These are phyloP conservation scores for Phoenix dactylifera DNA, from an alignment of 176 grass and related monocot genomes.

Conservation along the genomic window DNA sequence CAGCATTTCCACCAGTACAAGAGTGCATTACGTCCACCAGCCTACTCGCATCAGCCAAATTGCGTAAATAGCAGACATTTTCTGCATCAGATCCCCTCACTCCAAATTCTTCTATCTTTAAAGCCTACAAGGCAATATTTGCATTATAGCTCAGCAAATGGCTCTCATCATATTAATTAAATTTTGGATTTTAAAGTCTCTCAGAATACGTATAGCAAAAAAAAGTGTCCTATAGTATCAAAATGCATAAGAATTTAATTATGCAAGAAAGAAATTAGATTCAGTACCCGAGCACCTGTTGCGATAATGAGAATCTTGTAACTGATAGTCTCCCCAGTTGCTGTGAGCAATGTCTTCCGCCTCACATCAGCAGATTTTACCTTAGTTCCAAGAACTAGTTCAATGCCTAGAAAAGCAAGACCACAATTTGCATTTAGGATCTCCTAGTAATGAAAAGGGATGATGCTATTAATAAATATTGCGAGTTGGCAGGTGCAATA, in stretches of 20 bases:
- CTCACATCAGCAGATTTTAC: slow-evolving; percentile 70
- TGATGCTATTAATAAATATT: neutral
- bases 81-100: slow-evolving; percentile 64
- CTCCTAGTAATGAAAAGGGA: neutral
- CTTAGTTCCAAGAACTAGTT: slow-evolving; percentile 91
- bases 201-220: too few species aligned
- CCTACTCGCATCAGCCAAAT: slow-evolving; percentile 60
- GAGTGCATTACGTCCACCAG: slow-evolving; percentile 59
- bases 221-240: too few species aligned
- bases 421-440: slow-evolving; percentile 8
- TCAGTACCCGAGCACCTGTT: slow-evolving; percentile 94
- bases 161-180: too few species aligned
- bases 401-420: slow-evolving; percentile 57
- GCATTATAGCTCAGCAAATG: too few species aligned
- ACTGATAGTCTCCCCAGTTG: slow-evolving; percentile 81
- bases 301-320: slow-evolving; percentile 87
- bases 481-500: neutral
- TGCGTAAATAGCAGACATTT: slow-evolving; percentile 83
- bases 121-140: slow-evolving; percentile 31
- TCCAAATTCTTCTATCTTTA: slow-evolving; percentile 96
- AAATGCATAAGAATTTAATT: too few species aligned
- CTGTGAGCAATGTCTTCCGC: slow-evolving; percentile 62
- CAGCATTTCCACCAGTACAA: slow-evolving; percentile 68
- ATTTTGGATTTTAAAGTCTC: too few species aligned
- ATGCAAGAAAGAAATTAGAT: slow-evolving; percentile 16